These are phyloP conservation scores for Myxozyma nipponensis DNA, from an alignment of 805 yeast genomes.

Conservation along the genomic window DNA sequence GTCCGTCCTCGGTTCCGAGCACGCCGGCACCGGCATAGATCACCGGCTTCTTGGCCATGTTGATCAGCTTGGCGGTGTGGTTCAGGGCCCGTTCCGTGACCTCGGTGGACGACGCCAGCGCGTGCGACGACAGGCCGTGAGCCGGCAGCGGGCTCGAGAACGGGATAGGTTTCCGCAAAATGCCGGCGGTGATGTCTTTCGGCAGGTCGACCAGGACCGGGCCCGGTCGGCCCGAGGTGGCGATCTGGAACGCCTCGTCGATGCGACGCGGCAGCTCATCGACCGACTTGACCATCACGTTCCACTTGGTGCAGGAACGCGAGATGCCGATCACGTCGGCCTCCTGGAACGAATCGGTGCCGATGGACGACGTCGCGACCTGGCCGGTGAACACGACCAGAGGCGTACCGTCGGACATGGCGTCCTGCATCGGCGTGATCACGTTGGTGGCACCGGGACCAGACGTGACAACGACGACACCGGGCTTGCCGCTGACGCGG, in stretches of 20 bases:
- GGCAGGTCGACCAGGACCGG: conserved; percentile 97
- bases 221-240: conserved; percentile 94
- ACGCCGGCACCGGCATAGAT: conserved; percentile 92
- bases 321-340: conserved; percentile 97
- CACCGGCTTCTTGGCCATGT: conserved; percentile 80
- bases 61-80: conserved; percentile 73
- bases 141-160: conserved; percentile 53
- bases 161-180: conserved; percentile 83
- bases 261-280: conserved; percentile 93
- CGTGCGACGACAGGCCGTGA: conserved; percentile 49
- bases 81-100: conserved; percentile 69
- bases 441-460: conserved; percentile 99
- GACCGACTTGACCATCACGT: conserved; percentile 93
- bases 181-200: conserved; percentile 93
- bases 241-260: conserved; percentile 97
- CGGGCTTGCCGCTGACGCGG: conserved; percentile 91
- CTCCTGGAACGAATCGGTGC: conserved; percentile 99
- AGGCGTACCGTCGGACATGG: conserved; percentile 95
- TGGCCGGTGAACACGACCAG: conserved; percentile 96
- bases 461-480: conserved; percentile 96
- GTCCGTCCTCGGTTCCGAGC: conserved; percentile 74
- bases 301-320: conserved; percentile 97
- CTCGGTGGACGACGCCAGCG: conserved; percentile 66
- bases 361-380: conserved; percentile 92
- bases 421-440: conserved; percentile 98